phyloP scores from a whole-genome alignment of 495 filamentous ascomycete species.

The Penicillium diatomitis region DNA sequence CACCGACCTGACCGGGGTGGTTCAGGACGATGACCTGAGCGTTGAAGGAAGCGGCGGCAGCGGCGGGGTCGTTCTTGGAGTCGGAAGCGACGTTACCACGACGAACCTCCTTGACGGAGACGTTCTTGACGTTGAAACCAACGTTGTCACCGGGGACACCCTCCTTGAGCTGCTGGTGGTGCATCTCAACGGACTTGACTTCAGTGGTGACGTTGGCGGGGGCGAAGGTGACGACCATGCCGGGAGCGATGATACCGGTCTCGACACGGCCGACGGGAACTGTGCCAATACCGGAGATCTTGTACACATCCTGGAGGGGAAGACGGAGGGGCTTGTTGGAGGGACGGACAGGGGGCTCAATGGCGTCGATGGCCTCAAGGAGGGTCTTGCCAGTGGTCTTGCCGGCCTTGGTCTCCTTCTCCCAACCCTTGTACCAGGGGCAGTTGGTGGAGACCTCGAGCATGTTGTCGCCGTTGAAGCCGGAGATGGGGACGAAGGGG shows the following conservation, averaged over 20 bases:
- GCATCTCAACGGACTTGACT: conserved; percentile 99
- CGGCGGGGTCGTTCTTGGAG: conserved; percentile 98
- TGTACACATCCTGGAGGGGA: conserved; percentile 99
- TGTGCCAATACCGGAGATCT: conserved; percentile 99
- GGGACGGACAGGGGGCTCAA: conserved; percentile 80
- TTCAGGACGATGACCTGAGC: conserved; percentile 99
- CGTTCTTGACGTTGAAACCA: conserved; percentile 99
- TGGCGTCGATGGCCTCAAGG: conserved; percentile 95
- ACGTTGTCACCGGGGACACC: conserved; percentile 99
- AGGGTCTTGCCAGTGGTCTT: conserved; percentile 94
- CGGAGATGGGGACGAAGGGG: conserved; percentile 98
- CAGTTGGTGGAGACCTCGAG: conserved; percentile 84
- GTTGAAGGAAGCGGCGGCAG: conserved; percentile 85
- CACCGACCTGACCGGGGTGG: conserved; percentile 99
- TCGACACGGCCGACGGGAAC: conserved; percentile 99
- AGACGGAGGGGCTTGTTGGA: conserved; percentile 94
- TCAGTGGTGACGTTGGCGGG: conserved; percentile 98
- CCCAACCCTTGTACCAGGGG: conserved; percentile 99
- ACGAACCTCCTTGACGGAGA: conserved; percentile 99
- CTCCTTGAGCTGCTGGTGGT: conserved; percentile 97
- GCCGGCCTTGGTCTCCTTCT: conserved; percentile 95
- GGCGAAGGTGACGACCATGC: conserved; percentile 85
- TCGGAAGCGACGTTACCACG: conserved; percentile 99
- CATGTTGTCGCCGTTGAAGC: conserved; percentile 99
- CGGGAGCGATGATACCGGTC: conserved; percentile 95